These are phyloP conservation scores for Coffea humblotiana DNA, from an alignment of 305 asterid species.

Conservation along the genomic window DNA sequence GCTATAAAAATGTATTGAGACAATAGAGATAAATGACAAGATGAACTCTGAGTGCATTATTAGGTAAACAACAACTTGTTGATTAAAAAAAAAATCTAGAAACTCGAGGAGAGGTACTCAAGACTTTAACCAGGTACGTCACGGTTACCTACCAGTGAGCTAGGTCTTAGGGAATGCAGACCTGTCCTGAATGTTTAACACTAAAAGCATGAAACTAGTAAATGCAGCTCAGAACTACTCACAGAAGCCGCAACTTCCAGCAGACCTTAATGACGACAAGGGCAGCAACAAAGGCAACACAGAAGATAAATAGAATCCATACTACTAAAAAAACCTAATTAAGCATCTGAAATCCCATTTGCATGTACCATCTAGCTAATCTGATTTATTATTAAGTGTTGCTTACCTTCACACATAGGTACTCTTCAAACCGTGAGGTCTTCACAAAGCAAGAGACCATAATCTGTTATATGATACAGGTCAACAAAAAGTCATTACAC, in stretches of 20 bases:
- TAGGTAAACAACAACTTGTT: background rate
- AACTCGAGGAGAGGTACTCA: too few relatives aligned
- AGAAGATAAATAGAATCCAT: background rate
- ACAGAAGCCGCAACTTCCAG: background rate
- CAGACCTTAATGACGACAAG: background rate
- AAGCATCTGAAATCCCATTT: slow-evolving; percentile 11
- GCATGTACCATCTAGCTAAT: background rate
- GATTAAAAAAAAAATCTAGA: too few relatives aligned
- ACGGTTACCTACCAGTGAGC: background rate
- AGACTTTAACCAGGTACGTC: too few relatives aligned
- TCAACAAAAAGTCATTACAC: background rate
- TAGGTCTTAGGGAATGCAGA: background rate
- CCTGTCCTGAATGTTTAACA: background rate
- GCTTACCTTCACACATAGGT: slow-evolving; percentile 84
- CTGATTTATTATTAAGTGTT: slow-evolving; percentile 28
- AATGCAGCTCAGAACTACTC: background rate
- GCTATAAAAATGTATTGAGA: background rate
- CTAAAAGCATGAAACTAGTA: background rate
- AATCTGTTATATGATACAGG: slow-evolving; percentile 44
- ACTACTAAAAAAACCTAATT: background rate
- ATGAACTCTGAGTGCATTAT: background rate
- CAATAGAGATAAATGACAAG: background rate
- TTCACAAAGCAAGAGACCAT: slow-evolving; percentile 96
- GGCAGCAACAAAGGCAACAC: background rate
- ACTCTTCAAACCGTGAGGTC: slow-evolving; percentile 91